These are phyloP conservation scores for Tetracladium marchalianum DNA, from an alignment of 495 filamentous ascomycete species.

Conservation along the genomic window DNA sequence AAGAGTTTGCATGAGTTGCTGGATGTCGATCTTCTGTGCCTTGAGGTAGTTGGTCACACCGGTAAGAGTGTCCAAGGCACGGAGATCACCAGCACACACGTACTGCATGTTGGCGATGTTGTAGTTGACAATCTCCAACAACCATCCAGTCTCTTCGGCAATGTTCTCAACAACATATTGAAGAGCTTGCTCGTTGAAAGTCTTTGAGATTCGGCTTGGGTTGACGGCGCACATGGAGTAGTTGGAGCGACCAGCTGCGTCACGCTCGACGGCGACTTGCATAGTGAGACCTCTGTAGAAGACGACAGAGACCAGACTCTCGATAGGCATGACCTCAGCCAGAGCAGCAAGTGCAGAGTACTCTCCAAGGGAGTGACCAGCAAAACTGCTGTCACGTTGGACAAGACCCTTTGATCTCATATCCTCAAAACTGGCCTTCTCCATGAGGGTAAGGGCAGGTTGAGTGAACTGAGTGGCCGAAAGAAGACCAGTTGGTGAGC, in stretches of 20 bases:
- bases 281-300: slow-evolving; percentile 99
- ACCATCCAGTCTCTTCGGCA: slow-evolving; percentile 83
- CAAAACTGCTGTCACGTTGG: slow-evolving; percentile 91
- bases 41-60: slow-evolving; percentile 87
- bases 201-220: slow-evolving; percentile 91
- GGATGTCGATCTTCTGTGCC: slow-evolving; percentile 91
- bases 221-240: slow-evolving; percentile 99
- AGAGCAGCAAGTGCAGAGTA: slow-evolving; percentile 95
- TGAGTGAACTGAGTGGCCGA: slow-evolving; percentile 99
- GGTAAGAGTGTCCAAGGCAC: slow-evolving; percentile 88
- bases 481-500: slow-evolving; percentile 86
- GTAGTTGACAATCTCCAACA: slow-evolving; percentile 97
- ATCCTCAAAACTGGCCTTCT: slow-evolving; percentile 98
- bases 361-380: slow-evolving; percentile 95
- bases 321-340: slow-evolving; percentile 98
- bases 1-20: slow-evolving; percentile 76
- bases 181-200: slow-evolving; percentile 92
- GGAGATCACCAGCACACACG: slow-evolving; percentile 92
- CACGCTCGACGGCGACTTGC: slow-evolving; percentile 98
- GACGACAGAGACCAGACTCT: slow-evolving; percentile 93
- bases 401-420: slow-evolving; percentile 96
- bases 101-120: slow-evolving; percentile 99
- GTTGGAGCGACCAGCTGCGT: slow-evolving; percentile 84
- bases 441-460: slow-evolving; percentile 94
- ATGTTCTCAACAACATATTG: slow-evolving; percentile 94